Percentiles rank a stretch among this genome's conserved stretches.
Evolutionary conservation across 306 rosid genomes (phyloP).

Genomic region (Macrotyloma uniflorum): DNA sequence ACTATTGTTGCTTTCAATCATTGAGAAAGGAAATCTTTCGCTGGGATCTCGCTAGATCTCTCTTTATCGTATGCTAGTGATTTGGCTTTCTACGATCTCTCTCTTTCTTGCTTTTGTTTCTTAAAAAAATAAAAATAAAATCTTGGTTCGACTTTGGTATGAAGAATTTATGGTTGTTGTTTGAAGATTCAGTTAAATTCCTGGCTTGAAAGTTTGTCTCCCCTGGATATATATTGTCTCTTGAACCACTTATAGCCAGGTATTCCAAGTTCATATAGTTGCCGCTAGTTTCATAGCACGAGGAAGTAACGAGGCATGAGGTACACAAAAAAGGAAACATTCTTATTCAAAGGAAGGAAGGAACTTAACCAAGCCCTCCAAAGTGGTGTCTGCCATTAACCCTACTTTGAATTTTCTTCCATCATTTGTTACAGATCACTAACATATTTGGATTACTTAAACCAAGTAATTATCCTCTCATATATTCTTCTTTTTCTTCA

Average conservation of each 20-base stretch:
- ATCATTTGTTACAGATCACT: neutral
- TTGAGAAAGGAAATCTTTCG: neutral
- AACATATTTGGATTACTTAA: neutral
- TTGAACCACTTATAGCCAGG: conserved; percentile 3
- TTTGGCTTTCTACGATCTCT: neutral
- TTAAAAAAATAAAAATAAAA: neutral
- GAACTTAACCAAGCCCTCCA: neutral
- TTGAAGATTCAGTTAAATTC: neutral
- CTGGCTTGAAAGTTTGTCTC: conserved; percentile 30
- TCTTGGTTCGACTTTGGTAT: conserved; percentile 5
- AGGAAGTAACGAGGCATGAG: neutral
- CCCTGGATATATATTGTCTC: neutral
- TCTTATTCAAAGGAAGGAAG: conserved; percentile 4
- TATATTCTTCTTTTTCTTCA: neutral
- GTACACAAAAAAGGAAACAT: neutral
- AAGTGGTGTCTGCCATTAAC: neutral
- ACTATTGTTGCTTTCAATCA: conserved; percentile 28
- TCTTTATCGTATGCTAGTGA: neutral
- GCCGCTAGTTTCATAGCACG: neutral
- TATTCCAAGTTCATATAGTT: neutral
- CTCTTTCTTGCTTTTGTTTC: neutral
- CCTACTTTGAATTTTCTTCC: neutral
- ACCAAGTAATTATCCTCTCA: no score
- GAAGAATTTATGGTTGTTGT: neutral
- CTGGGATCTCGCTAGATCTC: neutral